Evolutionary conservation across 192 early-diverging fungal species (phyloP).

Genomic region (Backusella macrospora): DNA sequence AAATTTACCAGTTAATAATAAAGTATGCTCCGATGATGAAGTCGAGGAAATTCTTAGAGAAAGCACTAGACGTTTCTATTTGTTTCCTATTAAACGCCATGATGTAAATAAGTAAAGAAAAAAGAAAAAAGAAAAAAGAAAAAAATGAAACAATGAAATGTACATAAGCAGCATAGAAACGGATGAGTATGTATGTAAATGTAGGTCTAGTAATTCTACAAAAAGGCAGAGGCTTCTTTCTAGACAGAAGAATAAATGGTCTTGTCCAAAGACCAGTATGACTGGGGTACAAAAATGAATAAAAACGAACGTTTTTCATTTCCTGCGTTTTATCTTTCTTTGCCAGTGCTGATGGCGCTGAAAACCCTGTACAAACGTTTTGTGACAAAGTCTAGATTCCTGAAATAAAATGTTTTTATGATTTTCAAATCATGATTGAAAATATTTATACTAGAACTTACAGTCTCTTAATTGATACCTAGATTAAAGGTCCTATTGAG

Average conservation of each 20-base stretch:
- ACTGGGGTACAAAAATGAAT: conserved; percentile 86
- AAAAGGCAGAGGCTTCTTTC: conserved; percentile 95
- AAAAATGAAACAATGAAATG: neutral
- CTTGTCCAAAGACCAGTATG: conserved; percentile 84
- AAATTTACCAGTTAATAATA: neutral
- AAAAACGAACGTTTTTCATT: conserved; percentile 91
- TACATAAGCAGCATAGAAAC: neutral
- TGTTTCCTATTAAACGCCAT: conserved; percentile 93
- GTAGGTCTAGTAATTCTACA: conserved; percentile 94
- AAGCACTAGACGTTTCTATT: conserved; percentile 81
- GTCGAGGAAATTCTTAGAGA: conserved; percentile 45
- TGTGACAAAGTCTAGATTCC: conserved; percentile 90
- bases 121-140: neutral
- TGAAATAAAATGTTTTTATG: conserved; percentile 92
- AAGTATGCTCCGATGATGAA: conserved; percentile 6
- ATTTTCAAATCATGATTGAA: conserved; percentile 98
- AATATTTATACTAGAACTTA: conserved; percentile 96
- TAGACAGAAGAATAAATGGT: conserved; percentile 97
- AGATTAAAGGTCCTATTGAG: conserved; percentile 85
- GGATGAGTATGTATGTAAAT: conserved; percentile 19
- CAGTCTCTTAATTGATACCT: conserved; percentile 92
- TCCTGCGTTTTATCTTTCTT: conserved; percentile 94
- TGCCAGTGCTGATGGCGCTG: conserved; percentile 92
- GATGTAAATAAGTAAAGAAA: conserved; percentile 51
- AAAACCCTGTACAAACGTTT: conserved; percentile 90